Evolutionary conservation across 805 yeast genomes (phyloP).

Genomic region (Candida oleophila): DNA sequence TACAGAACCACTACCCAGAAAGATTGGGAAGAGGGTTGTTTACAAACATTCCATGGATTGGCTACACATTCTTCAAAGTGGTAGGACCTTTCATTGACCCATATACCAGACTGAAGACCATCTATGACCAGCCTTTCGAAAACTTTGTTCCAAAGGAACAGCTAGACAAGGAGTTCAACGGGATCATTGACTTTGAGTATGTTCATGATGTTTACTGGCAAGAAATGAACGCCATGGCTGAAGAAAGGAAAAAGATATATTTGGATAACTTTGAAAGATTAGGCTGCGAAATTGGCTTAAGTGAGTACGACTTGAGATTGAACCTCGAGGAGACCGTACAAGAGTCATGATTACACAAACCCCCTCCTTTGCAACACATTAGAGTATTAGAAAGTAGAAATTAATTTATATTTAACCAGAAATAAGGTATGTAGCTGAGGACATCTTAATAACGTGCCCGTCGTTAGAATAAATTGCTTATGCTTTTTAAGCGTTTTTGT

Average conservation of each 20-base stretch:
- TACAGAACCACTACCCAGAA: conserved; percentile 61
- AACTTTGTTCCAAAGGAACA: conserved; percentile 54
- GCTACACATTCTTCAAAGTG: conserved; percentile 54
- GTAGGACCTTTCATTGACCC: conserved; percentile 61
- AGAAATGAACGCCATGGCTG: conserved; percentile 45
- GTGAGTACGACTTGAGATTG: conserved; percentile 51
- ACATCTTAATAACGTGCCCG: too few species aligned
- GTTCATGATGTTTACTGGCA: conserved; percentile 56
- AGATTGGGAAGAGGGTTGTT: conserved; percentile 53
- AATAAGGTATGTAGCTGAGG: too few species aligned
- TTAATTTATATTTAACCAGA: too few species aligned
- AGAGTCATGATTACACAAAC: too few species aligned
- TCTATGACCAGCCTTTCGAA: conserved; percentile 57
- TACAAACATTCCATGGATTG: conserved; percentile 57
- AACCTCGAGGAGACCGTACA: not conserved
- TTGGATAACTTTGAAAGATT: conserved; percentile 39
- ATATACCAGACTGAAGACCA: conserved; percentile 54
- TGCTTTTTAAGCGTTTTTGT: too few species aligned
- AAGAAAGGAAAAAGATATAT: conserved; percentile 31
- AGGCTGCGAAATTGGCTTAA: conserved; percentile 51
- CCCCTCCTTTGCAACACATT: not conserved
- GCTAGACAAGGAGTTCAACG: conserved; percentile 49
- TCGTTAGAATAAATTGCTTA: too few species aligned
- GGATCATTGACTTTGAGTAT: conserved; percentile 50
- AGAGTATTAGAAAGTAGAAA: too few species aligned